These are phyloP conservation scores for Exserohilum rostratum DNA, from an alignment of 2,329 filamentous ascomycete genomes.

Conservation along the genomic window DNA sequence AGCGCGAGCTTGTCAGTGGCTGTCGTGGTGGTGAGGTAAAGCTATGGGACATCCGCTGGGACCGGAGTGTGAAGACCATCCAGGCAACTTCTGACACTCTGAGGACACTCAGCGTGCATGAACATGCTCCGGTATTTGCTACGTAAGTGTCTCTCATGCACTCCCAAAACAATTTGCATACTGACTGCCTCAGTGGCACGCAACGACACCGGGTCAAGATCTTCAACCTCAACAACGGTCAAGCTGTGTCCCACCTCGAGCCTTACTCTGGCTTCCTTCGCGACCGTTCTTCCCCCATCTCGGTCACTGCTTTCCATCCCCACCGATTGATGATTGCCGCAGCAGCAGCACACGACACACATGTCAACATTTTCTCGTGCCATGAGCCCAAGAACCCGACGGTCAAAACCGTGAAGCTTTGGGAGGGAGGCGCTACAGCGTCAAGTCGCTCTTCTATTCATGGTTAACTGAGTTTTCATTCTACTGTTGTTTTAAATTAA, in stretches of 20 bases:
- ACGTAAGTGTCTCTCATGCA: constrained; percentile 61
- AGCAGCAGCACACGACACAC: constrained; percentile 82
- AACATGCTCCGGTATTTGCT: constrained; percentile 94
- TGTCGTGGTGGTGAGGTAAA: constrained; percentile 92
- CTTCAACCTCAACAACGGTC: constrained; percentile 81
- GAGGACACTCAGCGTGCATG: constrained; percentile 87
- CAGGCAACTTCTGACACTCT: constrained; percentile 77
- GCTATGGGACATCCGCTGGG: constrained; percentile 94
- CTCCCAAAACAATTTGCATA: constrained; percentile 49
- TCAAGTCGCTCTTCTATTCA: constrained; percentile 28
- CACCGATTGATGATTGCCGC: constrained; percentile 91
- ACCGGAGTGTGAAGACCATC: constrained; percentile 74
- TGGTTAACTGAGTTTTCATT: constrained; percentile 7
- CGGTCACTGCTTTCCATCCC: constrained; percentile 91
- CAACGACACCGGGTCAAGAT: constrained; percentile 87
- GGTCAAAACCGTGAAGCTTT: constrained; percentile 41
- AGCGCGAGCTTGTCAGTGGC: constrained; percentile 87
- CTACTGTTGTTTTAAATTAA: not conserved
- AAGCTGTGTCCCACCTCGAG: constrained; percentile 80
- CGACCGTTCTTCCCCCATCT: constrained; percentile 80
- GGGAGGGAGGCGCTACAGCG: constrained; percentile 36
- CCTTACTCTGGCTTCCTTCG: constrained; percentile 90
- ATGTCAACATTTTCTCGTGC: constrained; percentile 82
- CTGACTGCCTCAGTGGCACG: constrained; percentile 69
- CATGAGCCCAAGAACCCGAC: constrained; percentile 32